Base-by-base conservation (phyloP, 164 flowering plant genomes). In the Berberis thunbergii region DNA sequence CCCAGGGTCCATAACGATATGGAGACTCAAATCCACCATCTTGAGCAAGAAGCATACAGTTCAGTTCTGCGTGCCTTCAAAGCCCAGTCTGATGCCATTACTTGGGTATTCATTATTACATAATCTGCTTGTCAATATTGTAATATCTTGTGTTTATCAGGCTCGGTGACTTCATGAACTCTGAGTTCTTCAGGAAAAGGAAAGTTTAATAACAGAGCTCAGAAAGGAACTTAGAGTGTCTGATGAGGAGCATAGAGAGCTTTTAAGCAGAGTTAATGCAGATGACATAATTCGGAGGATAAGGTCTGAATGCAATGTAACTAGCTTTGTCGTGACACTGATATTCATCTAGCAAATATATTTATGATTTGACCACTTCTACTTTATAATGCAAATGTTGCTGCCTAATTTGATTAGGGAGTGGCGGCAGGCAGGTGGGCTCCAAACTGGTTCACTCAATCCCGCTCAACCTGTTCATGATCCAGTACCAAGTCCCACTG, bases 81-180 rank as follows among this genome's bases (percentile, higher is more conserved):
- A 81, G 99, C 99, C 60, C 99, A 91, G 70, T 80, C 99, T 11
- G 96, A 95, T 81, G 90, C 96, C 64, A 79, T 95, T 76, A 76
- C 97, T 68, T 95, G 99, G 97, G 97, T 95, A 88, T 63, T 26
- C 60, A 9, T 49, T 54, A 38, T 64, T 12, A 5, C 26, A 40
- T 60, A 52, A 49, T 61, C 42, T 59, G 6, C 59, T 45, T 66
- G 43, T 40, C 48, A 40, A 60, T 12, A 53, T 67, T 57, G 49
- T 39, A 40, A 57, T 26, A 40, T 48, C 7, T 59, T 57, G 64
- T 68, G 39, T 53, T 64, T 13, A 55, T 44, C 59, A 56, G 65
- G 53, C 64, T 62, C 44, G 48, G 43, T 26, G 26, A 26, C 26
- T 59, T 45, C 62, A 48, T 71, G 67, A 52, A 49, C 46, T 69